Base-by-base conservation (phyloP, 2,329 filamentous ascomycete genomes). In the Thermoascus crustaceus region DNA sequence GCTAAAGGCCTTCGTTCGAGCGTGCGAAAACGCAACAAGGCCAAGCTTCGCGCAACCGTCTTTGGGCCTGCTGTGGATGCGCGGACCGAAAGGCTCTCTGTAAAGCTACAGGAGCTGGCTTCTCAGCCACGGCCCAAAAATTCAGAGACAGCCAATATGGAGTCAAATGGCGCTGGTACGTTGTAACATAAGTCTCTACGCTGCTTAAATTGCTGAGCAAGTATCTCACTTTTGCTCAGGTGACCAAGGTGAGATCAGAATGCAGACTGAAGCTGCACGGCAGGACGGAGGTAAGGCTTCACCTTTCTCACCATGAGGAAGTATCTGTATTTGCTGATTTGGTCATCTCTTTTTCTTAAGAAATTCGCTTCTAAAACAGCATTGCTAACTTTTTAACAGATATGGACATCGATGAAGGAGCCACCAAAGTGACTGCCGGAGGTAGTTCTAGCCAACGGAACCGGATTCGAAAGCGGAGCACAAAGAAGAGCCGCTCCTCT, bases 1-100 rank as follows among this genome's bases (percentile, higher is more conserved):
- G 89, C 88, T 16, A 95, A 94, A 61, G 83, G 85, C 57, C 71
- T 83, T 42, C 75, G 89, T 59, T 76, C 88, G 46, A 93, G 82
- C 58, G 71, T 75, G 47, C 78, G 72, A 52, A 95, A 95, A 69
- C 72, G 73, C 53, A 95, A 95, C 69, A 86, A 87, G 67, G 73
- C 76, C 49, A 80, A 76, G 51, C 73, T 94, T 46, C 88, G 88
- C 61, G 71, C 76, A 46, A 78, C 77, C 46, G 82, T 95, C 46
- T 95, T 94, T 63, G 85, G 82, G 1, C 89, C 89, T 10, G 78
- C 80, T 37, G 85, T 89, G 60, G 68, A 73, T 50, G 87, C 83
- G 30, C 77, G 89, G 49, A 81, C 80, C 35, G 81, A 88, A 62
- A 80, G 89, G 47, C 76, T 95, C 22, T 86, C 85, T 24, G 82